phyloP scores from a whole-genome alignment of 352 stramenopile species.

The Halophytophthora batemanensis region DNA sequence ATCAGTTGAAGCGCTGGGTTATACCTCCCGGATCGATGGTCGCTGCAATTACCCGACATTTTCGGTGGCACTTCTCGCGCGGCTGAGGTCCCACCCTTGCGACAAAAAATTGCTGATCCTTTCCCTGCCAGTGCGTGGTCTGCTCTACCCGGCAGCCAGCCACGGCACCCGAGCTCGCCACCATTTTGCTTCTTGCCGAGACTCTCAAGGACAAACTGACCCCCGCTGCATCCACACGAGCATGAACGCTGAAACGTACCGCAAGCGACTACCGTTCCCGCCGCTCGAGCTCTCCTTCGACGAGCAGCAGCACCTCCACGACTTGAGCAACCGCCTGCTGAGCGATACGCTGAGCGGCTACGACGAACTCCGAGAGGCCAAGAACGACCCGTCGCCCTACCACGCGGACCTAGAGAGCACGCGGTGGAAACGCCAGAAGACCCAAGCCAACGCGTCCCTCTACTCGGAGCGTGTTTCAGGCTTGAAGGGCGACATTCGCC shows the following conservation, averaged over 20 bases:
- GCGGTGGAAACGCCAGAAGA: slow-evolving; percentile 33
- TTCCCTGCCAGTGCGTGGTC: no score
- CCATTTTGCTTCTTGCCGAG: no score
- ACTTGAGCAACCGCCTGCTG: slow-evolving; percentile 31
- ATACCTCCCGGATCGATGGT: no score
- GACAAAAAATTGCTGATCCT: no score
- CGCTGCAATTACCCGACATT: no score
- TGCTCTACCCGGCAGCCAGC: no score
- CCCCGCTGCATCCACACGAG: no score
- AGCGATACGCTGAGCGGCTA: slow-evolving; percentile 30
- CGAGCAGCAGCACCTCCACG: slow-evolving; percentile 35
- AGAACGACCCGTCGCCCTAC: slow-evolving; percentile 10
- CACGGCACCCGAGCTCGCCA: no score
- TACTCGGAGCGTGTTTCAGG: slow-evolving; percentile 27
- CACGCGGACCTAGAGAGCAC: slow-evolving; percentile 20
- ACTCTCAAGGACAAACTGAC: no score
- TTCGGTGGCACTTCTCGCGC: no score
- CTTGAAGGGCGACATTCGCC: slow-evolving; percentile 6
- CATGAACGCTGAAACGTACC: slow-evolving; percentile 12
- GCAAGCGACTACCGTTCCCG: slow-evolving; percentile 21
- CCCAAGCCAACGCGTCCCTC: slow-evolving; percentile 26
- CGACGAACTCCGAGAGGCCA: slow-evolving; percentile 19
- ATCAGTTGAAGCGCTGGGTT: no score
- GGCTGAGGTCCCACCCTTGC: no score
- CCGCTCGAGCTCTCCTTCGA: slow-evolving; percentile 26